These are phyloP conservation scores for Butyriboletus loyo DNA, from an alignment of 768 basidiomycete genomes.

Conservation along the genomic window DNA sequence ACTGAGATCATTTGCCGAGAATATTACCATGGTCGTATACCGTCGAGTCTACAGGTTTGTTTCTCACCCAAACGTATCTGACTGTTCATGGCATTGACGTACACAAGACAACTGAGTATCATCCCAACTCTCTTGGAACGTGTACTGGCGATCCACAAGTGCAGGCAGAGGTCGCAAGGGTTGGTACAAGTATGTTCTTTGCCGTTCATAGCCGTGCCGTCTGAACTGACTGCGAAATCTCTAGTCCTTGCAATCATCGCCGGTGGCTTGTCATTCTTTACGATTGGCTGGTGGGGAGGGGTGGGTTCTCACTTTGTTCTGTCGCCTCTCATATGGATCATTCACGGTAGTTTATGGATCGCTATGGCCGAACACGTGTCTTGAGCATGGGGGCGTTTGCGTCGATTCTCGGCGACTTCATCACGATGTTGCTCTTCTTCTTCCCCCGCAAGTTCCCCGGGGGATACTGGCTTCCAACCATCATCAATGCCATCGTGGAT, in stretches of 20 bases:
- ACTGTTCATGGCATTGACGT: not conserved
- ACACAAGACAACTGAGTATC: not conserved
- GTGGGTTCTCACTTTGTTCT: not conserved
- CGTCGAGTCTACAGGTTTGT: not conserved
- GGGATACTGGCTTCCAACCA: not conserved
- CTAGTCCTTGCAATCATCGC: not conserved
- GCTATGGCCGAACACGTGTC: not conserved
- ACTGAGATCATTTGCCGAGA: not conserved
- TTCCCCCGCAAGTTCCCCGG: not conserved
- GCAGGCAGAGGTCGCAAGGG: not conserved
- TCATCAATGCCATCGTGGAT: not conserved
- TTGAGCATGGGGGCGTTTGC: not conserved
- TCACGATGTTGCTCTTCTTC: not conserved
- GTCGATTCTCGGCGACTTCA: not conserved
- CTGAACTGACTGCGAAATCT: not conserved
- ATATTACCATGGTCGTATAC: not conserved
- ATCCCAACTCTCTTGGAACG: not conserved
- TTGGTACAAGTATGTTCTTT: not conserved
- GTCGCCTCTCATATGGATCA: not conserved
- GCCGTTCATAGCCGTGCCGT: not conserved
- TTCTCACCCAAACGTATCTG: not conserved
- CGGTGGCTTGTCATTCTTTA: not conserved
- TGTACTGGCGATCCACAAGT: not conserved
- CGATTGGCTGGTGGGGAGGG: not conserved
- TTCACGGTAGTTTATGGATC: not conserved